Conservation (phyloP, 2,329 filamentous ascomycete species). For the Orbilia javanica region DNA sequence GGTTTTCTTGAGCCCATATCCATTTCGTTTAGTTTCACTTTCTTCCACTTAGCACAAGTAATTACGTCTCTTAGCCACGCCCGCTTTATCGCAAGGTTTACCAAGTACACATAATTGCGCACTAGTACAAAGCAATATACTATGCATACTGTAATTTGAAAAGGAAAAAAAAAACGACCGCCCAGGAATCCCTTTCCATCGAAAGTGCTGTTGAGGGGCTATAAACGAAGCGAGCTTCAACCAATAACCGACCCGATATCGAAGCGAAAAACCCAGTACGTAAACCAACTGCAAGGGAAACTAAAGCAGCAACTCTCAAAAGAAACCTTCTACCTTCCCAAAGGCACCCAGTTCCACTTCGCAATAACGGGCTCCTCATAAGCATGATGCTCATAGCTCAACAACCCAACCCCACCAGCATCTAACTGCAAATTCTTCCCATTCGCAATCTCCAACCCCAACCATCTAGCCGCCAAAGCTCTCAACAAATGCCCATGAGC, state of each 20-base stretch:
- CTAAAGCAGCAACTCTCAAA: background rate
- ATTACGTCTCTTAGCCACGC: background rate
- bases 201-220: background rate
- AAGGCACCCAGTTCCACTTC: conserved; percentile 57
- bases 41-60: background rate
- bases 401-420: conserved; percentile 79
- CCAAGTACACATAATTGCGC: conserved; percentile 1
- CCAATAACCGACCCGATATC: background rate
- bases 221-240: background rate
- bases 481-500: conserved; percentile 91
- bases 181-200: background rate
- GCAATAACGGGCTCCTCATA: conserved; percentile 81
- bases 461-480: conserved; percentile 89
- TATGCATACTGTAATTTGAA: background rate
- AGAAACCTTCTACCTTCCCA: conserved; percentile 24
- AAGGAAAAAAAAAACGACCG: background rate
- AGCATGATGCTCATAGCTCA: conserved; percentile 82
- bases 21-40: background rate
- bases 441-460: conserved; percentile 77
- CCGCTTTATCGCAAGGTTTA: background rate
- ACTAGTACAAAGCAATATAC: background rate
- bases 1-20: background rate
- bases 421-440: conserved; percentile 87
- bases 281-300: background rate
- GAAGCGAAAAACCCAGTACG: background rate